Conservation (phyloP, 805 yeast genomes). For the Sugiyamaella americana region DNA sequence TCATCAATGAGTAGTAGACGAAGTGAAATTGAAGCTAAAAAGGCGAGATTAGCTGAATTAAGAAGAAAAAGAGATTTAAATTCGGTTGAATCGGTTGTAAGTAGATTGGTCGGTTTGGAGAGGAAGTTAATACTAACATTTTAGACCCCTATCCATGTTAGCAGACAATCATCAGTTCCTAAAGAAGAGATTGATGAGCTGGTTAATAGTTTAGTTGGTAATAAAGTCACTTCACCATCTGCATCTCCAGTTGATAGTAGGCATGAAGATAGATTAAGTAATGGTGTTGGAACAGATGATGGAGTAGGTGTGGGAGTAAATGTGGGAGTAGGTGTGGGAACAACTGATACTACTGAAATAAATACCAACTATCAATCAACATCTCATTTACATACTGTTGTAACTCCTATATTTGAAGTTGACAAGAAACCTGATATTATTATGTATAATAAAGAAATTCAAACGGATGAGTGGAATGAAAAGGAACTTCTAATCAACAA, state of each 20-base stretch:
- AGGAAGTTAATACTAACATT: no score
- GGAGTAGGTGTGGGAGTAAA: no score
- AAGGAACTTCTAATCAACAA: neutral
- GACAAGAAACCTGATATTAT: constrained; percentile 8
- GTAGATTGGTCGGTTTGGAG: no score
- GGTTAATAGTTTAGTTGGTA: constrained; percentile 24
- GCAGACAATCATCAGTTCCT: neutral
- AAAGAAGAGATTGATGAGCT: constrained; percentile 23
- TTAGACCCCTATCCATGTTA: neutral
- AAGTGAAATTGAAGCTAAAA: constrained; percentile 48
- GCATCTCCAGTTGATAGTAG: neutral
- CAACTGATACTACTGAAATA: neutral
- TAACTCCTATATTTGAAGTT: constrained; percentile 3
- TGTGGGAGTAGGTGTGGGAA: no score
- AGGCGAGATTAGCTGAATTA: constrained; percentile 46
- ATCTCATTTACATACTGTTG: neutral
- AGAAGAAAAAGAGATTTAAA: constrained; percentile 41
- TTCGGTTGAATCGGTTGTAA: no score
- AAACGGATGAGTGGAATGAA: constrained; percentile 21
- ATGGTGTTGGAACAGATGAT: neutral
- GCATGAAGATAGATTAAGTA: neutral
- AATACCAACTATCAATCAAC: neutral
- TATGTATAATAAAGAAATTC: constrained; percentile 28
- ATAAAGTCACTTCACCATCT: neutral
- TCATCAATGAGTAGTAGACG: constrained; percentile 28